A percentile compares a stretch with the other conserved stretches of the same genome.
Evolutionary conservation across 139 green algal genomes (phyloP).

Genomic region (Limnomonas spitsbergensis): DNA sequence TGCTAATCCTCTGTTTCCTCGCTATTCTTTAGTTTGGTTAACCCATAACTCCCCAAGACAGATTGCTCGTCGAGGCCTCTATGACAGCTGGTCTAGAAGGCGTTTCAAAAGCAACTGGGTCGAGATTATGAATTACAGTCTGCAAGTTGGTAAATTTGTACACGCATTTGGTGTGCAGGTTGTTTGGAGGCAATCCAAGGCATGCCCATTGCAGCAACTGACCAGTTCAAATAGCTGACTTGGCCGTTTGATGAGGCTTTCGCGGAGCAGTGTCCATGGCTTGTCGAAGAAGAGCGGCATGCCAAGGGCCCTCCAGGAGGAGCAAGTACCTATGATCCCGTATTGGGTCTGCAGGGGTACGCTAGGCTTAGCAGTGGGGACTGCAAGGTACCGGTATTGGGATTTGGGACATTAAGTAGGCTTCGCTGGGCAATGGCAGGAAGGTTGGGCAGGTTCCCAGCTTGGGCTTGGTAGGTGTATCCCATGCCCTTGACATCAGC

Average conservation of each 20-base stretch:
- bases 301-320: background rate
- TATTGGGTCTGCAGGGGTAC: background rate
- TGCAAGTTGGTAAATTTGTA: background rate
- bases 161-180: background rate
- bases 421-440: too few relatives aligned
- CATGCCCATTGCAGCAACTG: background rate
- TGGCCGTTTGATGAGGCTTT: background rate
- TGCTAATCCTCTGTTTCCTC: too few relatives aligned
- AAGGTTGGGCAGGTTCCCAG: too few relatives aligned
- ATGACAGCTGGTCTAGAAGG: background rate
- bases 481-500: too few relatives aligned
- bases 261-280: background rate
- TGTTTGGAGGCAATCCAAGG: background rate
- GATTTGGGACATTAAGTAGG: too few relatives aligned
- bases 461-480: too few relatives aligned
- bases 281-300: background rate
- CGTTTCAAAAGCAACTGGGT: background rate
- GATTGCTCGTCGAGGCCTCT: background rate
- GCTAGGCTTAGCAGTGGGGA: too few relatives aligned
- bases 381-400: too few relatives aligned
- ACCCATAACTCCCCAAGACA: background rate
- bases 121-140: background rate
- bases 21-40: too few relatives aligned
- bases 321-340: background rate
- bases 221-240: background rate